Evolutionary conservation across 441 rosid species (phyloP), one percentile per base, ranked within the genome.

Genomic region (Erodium moschatum): DNA sequence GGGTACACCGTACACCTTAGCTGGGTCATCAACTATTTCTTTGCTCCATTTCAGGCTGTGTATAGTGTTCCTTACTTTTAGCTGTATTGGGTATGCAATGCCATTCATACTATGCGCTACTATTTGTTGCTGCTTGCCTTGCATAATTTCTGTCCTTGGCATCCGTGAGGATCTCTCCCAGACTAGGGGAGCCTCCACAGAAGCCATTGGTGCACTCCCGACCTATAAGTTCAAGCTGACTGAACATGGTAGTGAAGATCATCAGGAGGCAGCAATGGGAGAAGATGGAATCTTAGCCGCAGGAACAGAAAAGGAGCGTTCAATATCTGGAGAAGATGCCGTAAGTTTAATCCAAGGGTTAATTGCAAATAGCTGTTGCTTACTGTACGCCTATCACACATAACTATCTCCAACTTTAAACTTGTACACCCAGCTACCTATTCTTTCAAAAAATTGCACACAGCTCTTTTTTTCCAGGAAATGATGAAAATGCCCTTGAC

Each of bases 81-180:
- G 97, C 82, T 94, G 99, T 71, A 85, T 94, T 60, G 99, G 99
- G 66, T 94, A 94, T 42, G 99, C 99, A 0, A 88, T 94, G 99
- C 99, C 97, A 48, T 91, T 94, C 81, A 94, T 94, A 75, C 86
- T 91, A 48, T 94, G 99, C 77, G 93, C 97, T 52, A 91, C 97
- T 16, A 84, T 94, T 73, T 94, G 99, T 79, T 94, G 97, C 80
- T 94, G 99, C 78, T 77, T 94, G 78, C 99, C 97, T 9, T 89
- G 97, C 75, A 88, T 94, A 64, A 87, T 94, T 68, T 94, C 97
- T 5, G 70, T 91, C 65, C 91, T 89, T 64, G 99, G 97, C 42
- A 87, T 85, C 71, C 80, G 97, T 81, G 99, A 94, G 81, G 97
- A 94, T 75, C 79, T 87, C 48, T 76, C 91, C 33, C 95, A 87